Evolutionary conservation across 73 alveolate species (phyloP).

Genomic region (Paramecium sexaurelia): DNA sequence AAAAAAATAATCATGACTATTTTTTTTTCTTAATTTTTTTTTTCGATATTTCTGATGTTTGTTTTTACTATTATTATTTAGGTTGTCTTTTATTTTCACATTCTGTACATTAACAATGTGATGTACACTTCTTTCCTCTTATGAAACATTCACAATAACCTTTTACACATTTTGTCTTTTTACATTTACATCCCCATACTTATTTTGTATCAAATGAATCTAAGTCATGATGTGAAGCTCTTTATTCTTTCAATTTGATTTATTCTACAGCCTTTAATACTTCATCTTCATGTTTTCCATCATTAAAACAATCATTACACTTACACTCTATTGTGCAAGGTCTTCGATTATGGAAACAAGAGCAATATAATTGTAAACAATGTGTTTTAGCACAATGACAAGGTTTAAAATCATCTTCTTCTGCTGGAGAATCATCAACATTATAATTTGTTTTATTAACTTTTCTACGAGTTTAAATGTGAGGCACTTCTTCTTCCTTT

Average conservation of each 20-base stretch:
- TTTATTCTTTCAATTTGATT: slow-evolving; percentile 22
- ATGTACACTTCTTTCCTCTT: slow-evolving; percentile 38
- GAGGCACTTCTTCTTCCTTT: background rate
- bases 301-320: slow-evolving; percentile 41
- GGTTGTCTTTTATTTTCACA: slow-evolving; percentile 5
- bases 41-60: background rate
- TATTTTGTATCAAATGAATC: slow-evolving; percentile 20
- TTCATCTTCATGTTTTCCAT: slow-evolving; percentile 55
- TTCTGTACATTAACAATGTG: slow-evolving; percentile 33
- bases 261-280: slow-evolving; percentile 4
- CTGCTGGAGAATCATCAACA: slow-evolving; percentile 55
- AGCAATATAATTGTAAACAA: slow-evolving; percentile 32
- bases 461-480: slow-evolving; percentile 7
- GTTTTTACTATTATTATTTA: background rate
- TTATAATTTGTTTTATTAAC: slow-evolving; percentile 29
- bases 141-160: slow-evolving; percentile 58
- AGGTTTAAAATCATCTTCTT: background rate
- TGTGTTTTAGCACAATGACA: slow-evolving; percentile 34
- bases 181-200: slow-evolving; percentile 58
- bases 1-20: background rate
- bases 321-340: background rate
- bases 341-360: slow-evolving; percentile 36
- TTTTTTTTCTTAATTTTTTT: background rate
- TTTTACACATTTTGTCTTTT: slow-evolving; percentile 35
- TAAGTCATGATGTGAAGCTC: slow-evolving; percentile 48